Evolutionary conservation across 1,284 basidiomycete species (phyloP), one percentile per base, ranked within the genome.

Genomic region (Ceratobasidium sp.): DNA sequence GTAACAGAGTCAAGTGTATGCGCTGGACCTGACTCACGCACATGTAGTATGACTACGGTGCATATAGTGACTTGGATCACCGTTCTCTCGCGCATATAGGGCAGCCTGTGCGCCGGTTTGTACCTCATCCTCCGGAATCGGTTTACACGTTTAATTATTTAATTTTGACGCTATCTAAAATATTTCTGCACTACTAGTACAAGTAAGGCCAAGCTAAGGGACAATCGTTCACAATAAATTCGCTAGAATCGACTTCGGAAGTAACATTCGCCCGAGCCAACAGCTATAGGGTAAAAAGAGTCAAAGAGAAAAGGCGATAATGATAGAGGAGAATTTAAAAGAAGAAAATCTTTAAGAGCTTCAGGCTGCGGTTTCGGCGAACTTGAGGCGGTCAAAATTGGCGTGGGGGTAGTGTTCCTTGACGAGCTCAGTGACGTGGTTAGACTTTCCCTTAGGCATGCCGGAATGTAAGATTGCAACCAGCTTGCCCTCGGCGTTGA

Each of bases 381-480:
- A 77, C n/a, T 33, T 77, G n/a, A 54, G 20, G 75, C 75, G 65
- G 33, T 7, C 3, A 33, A 77, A 77, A 52, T 77, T 68, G 33
- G 75, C 84, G 42, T 87, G 17, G 71, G 64, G 66, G 66, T 68
- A 86, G 71, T 62, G 81, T 50, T 78, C 80, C 81, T 78, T 83
- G 82, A 86, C 81, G 61, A 81, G 74, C 3, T 56, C 80, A 9
- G 84, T 33, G 74, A 83, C 62, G n/a, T 68, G 83, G 62, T 79
- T 83, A 62, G 79, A 84, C 84, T 69, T 84, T 81, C 80, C 86
- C 84, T 79, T 83, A 56, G 80, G 83, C 85, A 74, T 84, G 81
- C 80, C 85, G 84, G 2, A 79, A n/a, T 70, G 85, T 83, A 17
- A 83, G 83, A 79, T 84, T 77, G 81, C 83, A 70, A 84, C 68